Evolutionary conservation across 2,329 filamentous ascomycete species (phyloP).

Genomic region (Geosmithia morbida): DNA sequence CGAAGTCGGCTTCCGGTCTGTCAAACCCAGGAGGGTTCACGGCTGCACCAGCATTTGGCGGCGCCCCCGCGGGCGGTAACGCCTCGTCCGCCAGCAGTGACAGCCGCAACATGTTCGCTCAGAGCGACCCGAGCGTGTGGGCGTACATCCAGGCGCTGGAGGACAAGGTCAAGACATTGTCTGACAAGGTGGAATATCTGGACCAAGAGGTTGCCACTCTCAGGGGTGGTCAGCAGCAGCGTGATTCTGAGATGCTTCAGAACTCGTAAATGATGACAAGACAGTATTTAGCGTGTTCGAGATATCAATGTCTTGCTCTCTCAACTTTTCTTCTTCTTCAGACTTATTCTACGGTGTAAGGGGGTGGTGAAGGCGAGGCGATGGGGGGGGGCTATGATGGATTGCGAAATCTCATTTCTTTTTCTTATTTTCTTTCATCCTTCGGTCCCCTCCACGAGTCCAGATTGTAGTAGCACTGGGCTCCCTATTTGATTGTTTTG

Average conservation of each 20-base stretch:
- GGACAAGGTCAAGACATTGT: slow-evolving; percentile 25
- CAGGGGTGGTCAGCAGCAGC: neutral
- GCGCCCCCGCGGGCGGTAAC: neutral
- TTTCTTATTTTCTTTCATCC: neutral
- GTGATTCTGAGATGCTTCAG: neutral
- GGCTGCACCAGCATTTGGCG: slow-evolving; percentile 3
- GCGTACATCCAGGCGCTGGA: slow-evolving; percentile 59
- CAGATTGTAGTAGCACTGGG: neutral
- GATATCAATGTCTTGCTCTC: too few species aligned
- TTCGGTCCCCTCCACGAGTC: neutral
- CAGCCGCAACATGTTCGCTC: slow-evolving; percentile 52
- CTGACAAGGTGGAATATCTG: slow-evolving; percentile 17
- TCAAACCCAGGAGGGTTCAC: slow-evolving; percentile 20
- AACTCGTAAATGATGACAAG: neutral
- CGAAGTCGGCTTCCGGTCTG: slow-evolving; percentile 18
- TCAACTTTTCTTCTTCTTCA: too few species aligned
- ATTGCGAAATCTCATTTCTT: neutral
- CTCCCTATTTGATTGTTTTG: neutral
- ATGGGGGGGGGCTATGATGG: neutral
- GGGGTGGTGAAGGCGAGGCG: too few species aligned
- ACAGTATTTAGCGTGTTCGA: too few species aligned
- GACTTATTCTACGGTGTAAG: too few species aligned
- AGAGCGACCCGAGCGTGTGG: slow-evolving; percentile 51
- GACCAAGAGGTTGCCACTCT: slow-evolving; percentile 16
- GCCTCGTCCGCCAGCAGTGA: slow-evolving; percentile 27